These are phyloP conservation scores for Ambrosia artemisiifolia DNA, from an alignment of 129 eudicot species.

Conservation along the genomic window DNA sequence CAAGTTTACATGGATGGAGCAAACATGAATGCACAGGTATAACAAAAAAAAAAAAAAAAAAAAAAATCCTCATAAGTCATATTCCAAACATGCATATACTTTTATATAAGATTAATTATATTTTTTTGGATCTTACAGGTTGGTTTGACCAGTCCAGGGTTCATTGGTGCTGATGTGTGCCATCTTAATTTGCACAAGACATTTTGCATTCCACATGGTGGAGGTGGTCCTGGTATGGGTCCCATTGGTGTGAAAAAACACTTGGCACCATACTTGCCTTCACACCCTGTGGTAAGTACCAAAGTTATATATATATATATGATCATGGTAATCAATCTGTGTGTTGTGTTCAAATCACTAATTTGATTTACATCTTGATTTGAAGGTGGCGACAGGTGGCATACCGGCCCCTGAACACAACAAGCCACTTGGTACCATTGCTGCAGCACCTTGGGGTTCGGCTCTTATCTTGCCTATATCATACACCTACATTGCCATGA, in stretches of 20 bases:
- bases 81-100: not conserved
- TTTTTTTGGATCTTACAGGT: constrained; percentile 44
- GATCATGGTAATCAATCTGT: not conserved
- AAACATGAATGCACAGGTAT: constrained; percentile 98
- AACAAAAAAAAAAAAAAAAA: too few species aligned
- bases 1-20: constrained; percentile 99
- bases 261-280: constrained; percentile 90
- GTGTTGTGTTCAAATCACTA: not conserved
- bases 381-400: constrained; percentile 84
- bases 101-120: not conserved
- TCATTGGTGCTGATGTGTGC: constrained; percentile 97
- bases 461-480: constrained; percentile 99
- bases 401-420: constrained; percentile 71
- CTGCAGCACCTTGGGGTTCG: constrained; percentile 99
- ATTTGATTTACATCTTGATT: constrained; percentile 1
- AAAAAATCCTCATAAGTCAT: not conserved
- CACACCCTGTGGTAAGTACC: constrained; percentile 91
- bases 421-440: constrained; percentile 89
- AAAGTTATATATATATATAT: not conserved
- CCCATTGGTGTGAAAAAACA: constrained; percentile 98
- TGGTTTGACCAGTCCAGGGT: constrained; percentile 97
- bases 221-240: constrained; percentile 99
- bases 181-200: constrained; percentile 98
- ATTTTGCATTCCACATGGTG: constrained; percentile 97
- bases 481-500: constrained; percentile 97